Evolutionary conservation across 2,329 filamentous ascomycete species (phyloP).

Genomic region (Colletotrichum destructivum): DNA sequence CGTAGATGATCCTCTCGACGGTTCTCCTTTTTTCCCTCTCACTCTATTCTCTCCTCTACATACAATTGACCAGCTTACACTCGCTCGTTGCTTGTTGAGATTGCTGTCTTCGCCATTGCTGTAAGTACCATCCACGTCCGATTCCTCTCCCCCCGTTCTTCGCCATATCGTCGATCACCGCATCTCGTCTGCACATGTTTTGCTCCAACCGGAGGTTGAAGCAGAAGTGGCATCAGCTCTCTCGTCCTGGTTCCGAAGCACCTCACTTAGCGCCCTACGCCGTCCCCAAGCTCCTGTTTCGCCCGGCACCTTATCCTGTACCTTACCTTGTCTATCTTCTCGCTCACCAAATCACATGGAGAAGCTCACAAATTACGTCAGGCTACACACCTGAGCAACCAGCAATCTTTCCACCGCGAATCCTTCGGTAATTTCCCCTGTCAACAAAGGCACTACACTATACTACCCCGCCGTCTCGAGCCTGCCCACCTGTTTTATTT

Average conservation of each 20-base stretch:
- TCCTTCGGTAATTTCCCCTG: slow-evolving; percentile 33
- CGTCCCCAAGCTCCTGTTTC: slow-evolving; percentile 10
- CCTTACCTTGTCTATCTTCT: neutral
- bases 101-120: slow-evolving; percentile 26
- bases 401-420: slow-evolving; percentile 26
- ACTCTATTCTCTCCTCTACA: slow-evolving; percentile 3
- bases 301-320: slow-evolving; percentile 1
- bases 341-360: slow-evolving; percentile 20
- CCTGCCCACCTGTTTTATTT: slow-evolving; percentile 19
- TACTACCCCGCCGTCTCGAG: slow-evolving; percentile 36
- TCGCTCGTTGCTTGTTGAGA: slow-evolving; percentile 31
- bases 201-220: slow-evolving; percentile 20
- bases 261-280: slow-evolving; percentile 23
- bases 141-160: slow-evolving; percentile 1
- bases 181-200: slow-evolving; percentile 12
- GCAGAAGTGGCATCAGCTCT: neutral
- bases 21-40: slow-evolving; percentile 12
- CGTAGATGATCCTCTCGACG: neutral
- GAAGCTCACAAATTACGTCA: slow-evolving; percentile 44
- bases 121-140: slow-evolving; percentile 25
- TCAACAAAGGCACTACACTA: slow-evolving; percentile 14
- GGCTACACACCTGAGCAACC: slow-evolving; percentile 35
- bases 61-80: slow-evolving; percentile 16
- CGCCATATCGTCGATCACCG: slow-evolving; percentile 30
- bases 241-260: slow-evolving; percentile 18